phyloP scores from a whole-genome alignment of 768 basidiomycete species.

The Kwoniella mangroviensis region DNA sequence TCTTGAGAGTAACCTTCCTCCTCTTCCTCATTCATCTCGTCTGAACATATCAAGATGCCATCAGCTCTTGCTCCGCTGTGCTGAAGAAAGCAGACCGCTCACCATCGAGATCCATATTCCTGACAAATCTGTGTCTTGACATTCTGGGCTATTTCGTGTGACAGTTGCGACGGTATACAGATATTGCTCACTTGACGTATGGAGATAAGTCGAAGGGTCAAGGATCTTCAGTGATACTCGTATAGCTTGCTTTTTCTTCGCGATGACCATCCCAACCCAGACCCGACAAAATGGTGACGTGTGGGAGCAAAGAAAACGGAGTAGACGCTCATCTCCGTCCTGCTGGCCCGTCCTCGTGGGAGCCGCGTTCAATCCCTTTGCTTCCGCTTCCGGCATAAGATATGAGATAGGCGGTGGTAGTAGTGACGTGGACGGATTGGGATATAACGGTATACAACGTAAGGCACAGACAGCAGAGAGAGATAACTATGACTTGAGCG shows the following conservation, averaged over 20 bases:
- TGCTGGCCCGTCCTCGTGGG: neutral
- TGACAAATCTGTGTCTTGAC: constrained; percentile 89
- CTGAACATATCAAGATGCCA: constrained; percentile 58
- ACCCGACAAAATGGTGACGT: constrained; percentile 2
- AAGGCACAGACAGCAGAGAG: neutral
- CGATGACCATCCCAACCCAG: too few relatives aligned
- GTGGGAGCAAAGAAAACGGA: neutral
- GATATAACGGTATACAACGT: neutral
- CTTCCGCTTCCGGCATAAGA: constrained; percentile 17
- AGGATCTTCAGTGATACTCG: neutral
- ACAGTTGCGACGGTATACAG: neutral
- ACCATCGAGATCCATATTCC: constrained; percentile 77
- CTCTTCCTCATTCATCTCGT: constrained; percentile 79
- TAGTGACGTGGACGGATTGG: constrained; percentile 21
- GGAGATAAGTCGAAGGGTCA: neutral
- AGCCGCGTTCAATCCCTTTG: neutral
- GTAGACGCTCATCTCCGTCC: too few relatives aligned
- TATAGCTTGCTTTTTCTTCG: neutral
- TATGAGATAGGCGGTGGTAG: neutral
- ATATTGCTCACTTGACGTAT: neutral
- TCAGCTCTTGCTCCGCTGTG: neutral
- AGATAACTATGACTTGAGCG: neutral
- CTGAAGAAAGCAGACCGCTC: constrained; percentile 11
- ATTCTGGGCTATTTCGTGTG: constrained; percentile 59
- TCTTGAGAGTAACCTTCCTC: constrained; percentile 72